These are phyloP conservation scores for Fusarium ambrosium DNA, from an alignment of 2,329 filamentous ascomycete species.

Conservation along the genomic window DNA sequence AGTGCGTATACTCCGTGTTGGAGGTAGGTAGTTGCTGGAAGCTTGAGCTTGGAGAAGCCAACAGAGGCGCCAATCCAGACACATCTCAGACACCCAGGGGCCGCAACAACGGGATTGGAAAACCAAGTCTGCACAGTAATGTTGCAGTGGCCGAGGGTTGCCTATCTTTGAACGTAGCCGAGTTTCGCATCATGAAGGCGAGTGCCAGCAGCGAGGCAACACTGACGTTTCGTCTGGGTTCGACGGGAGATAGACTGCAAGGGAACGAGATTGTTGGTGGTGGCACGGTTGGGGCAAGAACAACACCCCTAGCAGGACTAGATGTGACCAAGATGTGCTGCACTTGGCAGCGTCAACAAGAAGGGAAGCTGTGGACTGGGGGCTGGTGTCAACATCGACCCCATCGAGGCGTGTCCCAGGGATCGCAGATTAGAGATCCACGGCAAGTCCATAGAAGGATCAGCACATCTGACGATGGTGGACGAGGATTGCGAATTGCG, in stretches of 20 bases:
- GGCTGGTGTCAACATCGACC: conserved; percentile 1
- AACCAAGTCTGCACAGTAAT: not conserved
- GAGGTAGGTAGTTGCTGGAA: not conserved
- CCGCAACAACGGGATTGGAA: not conserved
- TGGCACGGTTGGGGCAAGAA: not conserved
- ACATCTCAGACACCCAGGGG: not conserved
- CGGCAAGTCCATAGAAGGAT: conserved; percentile 22
- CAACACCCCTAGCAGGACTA: not conserved
- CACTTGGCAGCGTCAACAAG: not conserved
- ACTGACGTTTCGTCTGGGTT: not conserved
- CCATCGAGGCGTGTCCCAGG: conserved; percentile 1
- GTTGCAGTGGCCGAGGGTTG: not conserved
- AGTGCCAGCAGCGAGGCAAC: not conserved
- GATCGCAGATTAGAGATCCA: conserved; percentile 28
- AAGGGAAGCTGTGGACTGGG: not conserved
- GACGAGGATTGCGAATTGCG: conserved; percentile 20
- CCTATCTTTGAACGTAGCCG: not conserved
- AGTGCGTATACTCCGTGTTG: conserved; percentile 10
- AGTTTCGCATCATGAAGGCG: not conserved
- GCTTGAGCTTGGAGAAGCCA: not conserved
- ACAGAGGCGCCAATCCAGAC: not conserved
- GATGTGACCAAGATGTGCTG: not conserved
- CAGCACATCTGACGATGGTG: conserved; percentile 33
- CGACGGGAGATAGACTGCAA: not conserved
- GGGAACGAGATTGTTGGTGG: not conserved